Conservation (phyloP, 2,329 filamentous ascomycete species). For the Orbilia javanica region DNA sequence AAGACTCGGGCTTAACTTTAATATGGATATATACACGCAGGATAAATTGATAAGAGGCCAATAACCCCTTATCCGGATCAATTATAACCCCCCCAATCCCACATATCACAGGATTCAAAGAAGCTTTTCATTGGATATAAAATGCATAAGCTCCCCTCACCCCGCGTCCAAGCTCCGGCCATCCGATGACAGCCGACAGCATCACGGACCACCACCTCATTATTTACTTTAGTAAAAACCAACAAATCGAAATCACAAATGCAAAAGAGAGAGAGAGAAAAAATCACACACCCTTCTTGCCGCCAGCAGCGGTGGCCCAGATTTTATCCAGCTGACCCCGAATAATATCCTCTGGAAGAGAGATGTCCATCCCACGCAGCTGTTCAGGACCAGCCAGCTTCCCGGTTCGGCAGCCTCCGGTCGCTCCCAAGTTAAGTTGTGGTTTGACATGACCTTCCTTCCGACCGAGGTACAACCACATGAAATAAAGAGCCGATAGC, state of each 20-base stretch:
- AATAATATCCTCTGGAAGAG: background rate
- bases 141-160: slow-evolving; percentile 2
- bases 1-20: background rate
- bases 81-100: slow-evolving; percentile 1
- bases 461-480: slow-evolving; percentile 59
- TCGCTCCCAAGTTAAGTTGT: background rate
- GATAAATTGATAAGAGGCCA: slow-evolving; percentile 19
- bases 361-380: slow-evolving; percentile 9
- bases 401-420: slow-evolving; percentile 54
- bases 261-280: too few relatives aligned
- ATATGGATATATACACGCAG: background rate
- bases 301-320: background rate
- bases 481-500: slow-evolving; percentile 45
- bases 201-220: slow-evolving; percentile 14
- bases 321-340: slow-evolving; percentile 48
- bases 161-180: slow-evolving; percentile 36
- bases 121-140: background rate
- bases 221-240: background rate
- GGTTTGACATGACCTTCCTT: slow-evolving; percentile 34
- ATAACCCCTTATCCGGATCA: slow-evolving; percentile 42
- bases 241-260: slow-evolving; percentile 16
- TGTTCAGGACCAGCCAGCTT: slow-evolving; percentile 19
- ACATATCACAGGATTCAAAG: slow-evolving; percentile 2
- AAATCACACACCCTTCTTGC: background rate
- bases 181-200: slow-evolving; percentile 27